Conservation (phyloP, 305 asterid genomes). For the Ilex paraguariensis region DNA sequence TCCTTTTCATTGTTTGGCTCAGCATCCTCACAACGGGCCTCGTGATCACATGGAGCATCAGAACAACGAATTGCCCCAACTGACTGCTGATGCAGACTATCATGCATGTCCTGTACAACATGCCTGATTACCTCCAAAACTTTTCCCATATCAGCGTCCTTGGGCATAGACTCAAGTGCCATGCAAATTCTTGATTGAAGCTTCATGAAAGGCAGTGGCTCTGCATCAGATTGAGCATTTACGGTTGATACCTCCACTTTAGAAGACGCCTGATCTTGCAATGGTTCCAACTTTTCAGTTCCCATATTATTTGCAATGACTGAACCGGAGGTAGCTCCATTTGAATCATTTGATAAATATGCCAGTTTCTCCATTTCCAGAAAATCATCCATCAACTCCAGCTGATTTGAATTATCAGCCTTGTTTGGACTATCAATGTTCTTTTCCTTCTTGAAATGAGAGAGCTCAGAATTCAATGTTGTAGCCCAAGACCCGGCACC, state of each 20-base stretch:
- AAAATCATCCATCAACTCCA: constrained; percentile 91
- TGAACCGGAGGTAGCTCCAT: constrained; percentile 35
- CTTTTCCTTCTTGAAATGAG: constrained; percentile 67
- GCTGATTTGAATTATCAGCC: constrained; percentile 56
- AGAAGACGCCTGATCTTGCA: constrained; percentile 18
- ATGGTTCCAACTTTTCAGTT: constrained; percentile 25
- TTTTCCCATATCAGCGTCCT: constrained; percentile 50
- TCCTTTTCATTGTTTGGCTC: constrained; percentile 27
- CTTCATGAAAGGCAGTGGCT: constrained; percentile 34
- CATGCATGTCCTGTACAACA: constrained; percentile 54
- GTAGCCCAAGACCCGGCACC: constrained; percentile 82
- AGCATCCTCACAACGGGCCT: constrained; percentile 22
- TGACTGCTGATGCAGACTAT: constrained; percentile 27
- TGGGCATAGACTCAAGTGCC: constrained; percentile 52
- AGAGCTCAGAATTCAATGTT: constrained; percentile 42
- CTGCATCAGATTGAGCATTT: constrained; percentile 31
- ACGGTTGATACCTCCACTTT: constrained; percentile 16
- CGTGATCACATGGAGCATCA: constrained; percentile 21
- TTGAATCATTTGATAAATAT: constrained; percentile 41
- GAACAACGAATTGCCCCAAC: constrained; percentile 26
- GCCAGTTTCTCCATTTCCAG: constrained; percentile 98
- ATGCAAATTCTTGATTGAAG: constrained; percentile 55
- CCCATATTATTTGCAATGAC: constrained; percentile 31
- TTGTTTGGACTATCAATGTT: constrained; percentile 47
- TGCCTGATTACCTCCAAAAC: constrained; percentile 44